Evolutionary conservation across 2,329 filamentous ascomycete species (phyloP), one percentile per base, ranked within the genome.

Genomic region (Biscogniauxia mediterranea): DNA sequence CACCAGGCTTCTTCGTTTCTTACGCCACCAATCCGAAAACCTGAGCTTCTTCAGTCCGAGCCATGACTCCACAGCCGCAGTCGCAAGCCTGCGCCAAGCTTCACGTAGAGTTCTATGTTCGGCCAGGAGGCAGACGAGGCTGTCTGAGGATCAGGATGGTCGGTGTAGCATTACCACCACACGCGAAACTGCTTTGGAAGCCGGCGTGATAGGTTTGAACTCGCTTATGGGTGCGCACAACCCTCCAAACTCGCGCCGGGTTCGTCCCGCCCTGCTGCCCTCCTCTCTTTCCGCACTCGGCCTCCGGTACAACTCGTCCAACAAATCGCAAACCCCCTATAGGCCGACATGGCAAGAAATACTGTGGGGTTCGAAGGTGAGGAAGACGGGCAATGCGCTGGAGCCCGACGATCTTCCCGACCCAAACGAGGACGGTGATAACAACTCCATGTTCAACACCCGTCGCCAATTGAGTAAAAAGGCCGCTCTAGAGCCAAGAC

Each of bases 401-500:
- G 82, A 81, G 64, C 82, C 83, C 15, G 83, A 86, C 64, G 85
- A 88, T 68, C 80, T 88, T 11, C 86, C 87, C 61, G 78, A 67
- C 70, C 80, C 65, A 75, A 85, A 77, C 73, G 85, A 91, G 56
- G 86, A 88, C 61, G 82, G 82, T 50, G 79, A 79, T 21, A 83
- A 85, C 54, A 82, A 81, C 3, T 83, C 83, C 65, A 87, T 89
- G 70, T 91, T 91, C 75, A 89, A 82, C 70, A 81, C 89, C 56
- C 89, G 89, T 51, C 85, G 92, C 51, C 85, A 89, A 52, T 81
- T 92, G 70, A 83, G 87, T 56, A 84, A 87, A 54, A 95, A 94
- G 76, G 89, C 91, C 2, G 88, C 90, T 25, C 89, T 94, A 60
- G 93, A 97, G 75, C 86, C 93, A 28, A 89, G 92, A 62, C 81